These are phyloP conservation scores for Mesembryanthemum crystallinum DNA, from an alignment of 148 eudicot species.

Conservation along the genomic window DNA sequence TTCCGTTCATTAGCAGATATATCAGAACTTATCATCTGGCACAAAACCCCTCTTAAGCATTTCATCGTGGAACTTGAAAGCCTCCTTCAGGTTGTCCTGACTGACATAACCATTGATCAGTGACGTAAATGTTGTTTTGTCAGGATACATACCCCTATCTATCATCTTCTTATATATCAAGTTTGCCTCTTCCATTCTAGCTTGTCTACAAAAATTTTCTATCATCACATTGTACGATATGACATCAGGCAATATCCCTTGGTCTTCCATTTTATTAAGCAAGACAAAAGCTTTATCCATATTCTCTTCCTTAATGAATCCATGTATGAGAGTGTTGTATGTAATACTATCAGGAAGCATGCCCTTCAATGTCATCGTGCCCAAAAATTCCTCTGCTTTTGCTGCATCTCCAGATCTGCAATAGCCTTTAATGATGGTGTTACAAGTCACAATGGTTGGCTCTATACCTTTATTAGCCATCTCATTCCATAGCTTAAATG, in stretches of 20 bases:
- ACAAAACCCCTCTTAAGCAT: constrained; percentile 73
- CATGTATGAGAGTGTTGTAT: constrained; percentile 75
- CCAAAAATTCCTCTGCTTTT: constrained; percentile 50
- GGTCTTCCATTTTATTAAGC: constrained; percentile 60
- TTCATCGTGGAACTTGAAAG: constrained; percentile 73
- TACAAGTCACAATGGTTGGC: constrained; percentile 65
- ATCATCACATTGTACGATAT: constrained; percentile 64
- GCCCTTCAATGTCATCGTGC: constrained; percentile 41
- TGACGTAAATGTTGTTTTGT: constrained; percentile 55
- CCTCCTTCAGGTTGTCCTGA: constrained; percentile 67
- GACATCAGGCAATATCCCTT: constrained; percentile 59
- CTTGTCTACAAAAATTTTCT: constrained; percentile 65
- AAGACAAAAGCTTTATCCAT: constrained; percentile 55
- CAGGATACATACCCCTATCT: constrained; percentile 60
- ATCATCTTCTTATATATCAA: constrained; percentile 56
- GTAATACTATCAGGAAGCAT: constrained; percentile 51
- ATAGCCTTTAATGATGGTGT: constrained; percentile 68
- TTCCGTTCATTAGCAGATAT: not conserved
- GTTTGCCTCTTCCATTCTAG: constrained; percentile 66
- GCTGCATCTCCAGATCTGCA: constrained; percentile 50
- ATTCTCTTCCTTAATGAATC: constrained; percentile 60
- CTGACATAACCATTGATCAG: constrained; percentile 71
- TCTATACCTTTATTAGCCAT: constrained; percentile 64
- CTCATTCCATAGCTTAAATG: constrained; percentile 70
- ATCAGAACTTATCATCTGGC: constrained; percentile 74